Conservation (phyloP, 805 yeast genomes). For the Sugiyamaella americana region DNA sequence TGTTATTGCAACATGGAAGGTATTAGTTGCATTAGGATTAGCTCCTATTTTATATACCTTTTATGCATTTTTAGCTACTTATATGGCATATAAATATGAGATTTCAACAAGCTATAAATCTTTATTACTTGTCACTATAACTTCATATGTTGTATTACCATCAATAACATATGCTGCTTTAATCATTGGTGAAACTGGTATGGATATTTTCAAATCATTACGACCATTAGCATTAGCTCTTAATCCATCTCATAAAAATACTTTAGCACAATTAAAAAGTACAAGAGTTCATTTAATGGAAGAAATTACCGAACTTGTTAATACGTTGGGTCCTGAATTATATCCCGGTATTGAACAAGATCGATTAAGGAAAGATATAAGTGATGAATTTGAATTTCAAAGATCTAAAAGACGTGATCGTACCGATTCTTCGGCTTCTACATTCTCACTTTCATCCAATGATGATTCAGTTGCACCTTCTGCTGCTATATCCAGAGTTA, state of each 20-base stretch:
- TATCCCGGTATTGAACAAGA: slow-evolving; percentile 70
- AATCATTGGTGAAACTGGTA: slow-evolving; percentile 86
- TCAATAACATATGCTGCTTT: slow-evolving; percentile 83
- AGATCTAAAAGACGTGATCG: slow-evolving; percentile 6
- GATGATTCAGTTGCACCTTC: slow-evolving; percentile 36
- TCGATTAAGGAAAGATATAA: slow-evolving; percentile 9
- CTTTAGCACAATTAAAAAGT: slow-evolving; percentile 48
- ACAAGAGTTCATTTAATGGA: slow-evolving; percentile 57
- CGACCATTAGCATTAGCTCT: slow-evolving; percentile 63
- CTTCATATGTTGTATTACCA: slow-evolving; percentile 59
- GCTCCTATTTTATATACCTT: slow-evolving; percentile 82
- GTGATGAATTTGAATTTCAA: slow-evolving; percentile 5
- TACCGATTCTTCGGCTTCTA: not conserved
- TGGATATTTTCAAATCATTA: slow-evolving; percentile 78
- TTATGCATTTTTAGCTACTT: slow-evolving; percentile 54
- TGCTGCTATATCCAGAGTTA: slow-evolving; percentile 56
- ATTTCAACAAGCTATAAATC: slow-evolving; percentile 25
- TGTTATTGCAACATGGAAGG: slow-evolving; percentile 96
- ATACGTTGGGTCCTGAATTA: slow-evolving; percentile 73
- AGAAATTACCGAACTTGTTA: slow-evolving; percentile 73
- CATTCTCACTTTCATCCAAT: slow-evolving; percentile 30
- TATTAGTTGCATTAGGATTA: slow-evolving; percentile 77
- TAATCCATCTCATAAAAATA: slow-evolving; percentile 32
- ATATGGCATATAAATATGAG: slow-evolving; percentile 28
- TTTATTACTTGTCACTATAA: slow-evolving; percentile 35